phyloP scores from a whole-genome alignment of 352 stramenopile genomes.

The Pythium pectinolyticum region DNA sequence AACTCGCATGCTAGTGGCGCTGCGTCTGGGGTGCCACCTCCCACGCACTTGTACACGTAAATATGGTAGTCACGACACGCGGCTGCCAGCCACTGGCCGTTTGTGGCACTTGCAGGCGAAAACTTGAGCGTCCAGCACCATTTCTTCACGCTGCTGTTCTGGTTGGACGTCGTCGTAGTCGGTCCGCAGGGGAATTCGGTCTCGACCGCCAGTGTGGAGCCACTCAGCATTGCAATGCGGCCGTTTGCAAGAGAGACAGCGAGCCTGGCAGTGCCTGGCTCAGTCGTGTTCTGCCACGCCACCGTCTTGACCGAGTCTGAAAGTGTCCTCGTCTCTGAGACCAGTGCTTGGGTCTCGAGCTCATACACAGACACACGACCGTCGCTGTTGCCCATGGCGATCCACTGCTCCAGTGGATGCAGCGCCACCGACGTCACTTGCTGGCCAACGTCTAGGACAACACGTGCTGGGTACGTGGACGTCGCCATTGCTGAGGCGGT shows the following conservation, averaged over 20 bases:
- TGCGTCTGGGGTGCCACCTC: not conserved
- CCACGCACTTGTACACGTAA: constrained; percentile 57
- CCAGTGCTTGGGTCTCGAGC: constrained; percentile 34
- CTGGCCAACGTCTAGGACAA: constrained; percentile 22
- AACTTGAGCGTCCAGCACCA: constrained; percentile 64
- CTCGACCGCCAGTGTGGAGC: constrained; percentile 21
- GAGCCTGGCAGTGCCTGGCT: constrained; percentile 28
- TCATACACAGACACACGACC: constrained; percentile 44
- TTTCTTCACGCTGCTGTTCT: constrained; percentile 30
- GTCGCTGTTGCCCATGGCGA: constrained; percentile 42
- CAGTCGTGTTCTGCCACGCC: constrained; percentile 44
- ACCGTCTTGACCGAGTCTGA: constrained; percentile 28
- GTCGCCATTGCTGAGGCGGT: not conserved
- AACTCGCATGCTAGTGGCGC: constrained; percentile 38
- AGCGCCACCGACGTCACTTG: constrained; percentile 12
- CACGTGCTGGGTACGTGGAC: not conserved
- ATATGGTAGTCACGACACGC: constrained; percentile 74
- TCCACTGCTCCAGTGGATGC: constrained; percentile 15
- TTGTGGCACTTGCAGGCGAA: constrained; percentile 25
- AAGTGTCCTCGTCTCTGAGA: constrained; percentile 14
- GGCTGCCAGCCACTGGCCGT: constrained; percentile 35
- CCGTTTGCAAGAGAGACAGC: constrained; percentile 47
- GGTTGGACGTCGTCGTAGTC: constrained; percentile 1
- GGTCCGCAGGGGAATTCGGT: constrained; percentile 29
- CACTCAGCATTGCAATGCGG: constrained; percentile 43